phyloP scores from a whole-genome alignment of 2,329 filamentous ascomycete species.

The Gnomoniopsis smithogilvyi region DNA sequence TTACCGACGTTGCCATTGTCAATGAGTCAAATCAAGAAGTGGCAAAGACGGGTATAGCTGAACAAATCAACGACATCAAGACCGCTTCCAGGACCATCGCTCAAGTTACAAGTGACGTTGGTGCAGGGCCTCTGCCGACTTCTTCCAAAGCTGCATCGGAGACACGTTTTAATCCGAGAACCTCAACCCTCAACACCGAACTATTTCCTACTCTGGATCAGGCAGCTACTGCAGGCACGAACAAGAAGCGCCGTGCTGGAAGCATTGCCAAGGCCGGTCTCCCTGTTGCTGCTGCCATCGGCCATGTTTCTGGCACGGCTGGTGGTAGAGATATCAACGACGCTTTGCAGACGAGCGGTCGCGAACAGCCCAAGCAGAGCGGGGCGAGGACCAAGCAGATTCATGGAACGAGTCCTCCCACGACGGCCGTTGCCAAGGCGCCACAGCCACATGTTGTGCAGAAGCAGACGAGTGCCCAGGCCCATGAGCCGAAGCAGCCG shows the following conservation, averaged over 20 bases:
- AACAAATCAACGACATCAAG: background rate
- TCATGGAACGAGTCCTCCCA: background rate
- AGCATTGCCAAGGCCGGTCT: constrained; percentile 1
- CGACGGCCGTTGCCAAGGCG: background rate
- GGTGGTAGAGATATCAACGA: background rate
- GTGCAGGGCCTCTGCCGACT: no score
- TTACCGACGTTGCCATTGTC: background rate
- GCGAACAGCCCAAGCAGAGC: background rate
- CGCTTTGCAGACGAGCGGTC: background rate
- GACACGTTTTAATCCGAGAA: background rate
- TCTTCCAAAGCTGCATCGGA: background rate
- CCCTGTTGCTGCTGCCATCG: background rate
- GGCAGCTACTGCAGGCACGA: background rate
- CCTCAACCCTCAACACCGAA: background rate
- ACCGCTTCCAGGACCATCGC: background rate
- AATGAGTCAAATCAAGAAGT: no score
- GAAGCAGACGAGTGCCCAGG: background rate
- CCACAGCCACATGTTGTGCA: background rate
- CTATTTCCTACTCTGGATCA: constrained; percentile 9
- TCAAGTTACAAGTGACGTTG: no score
- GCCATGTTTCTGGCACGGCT: background rate
- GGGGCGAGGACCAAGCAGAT: background rate
- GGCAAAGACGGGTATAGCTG: background rate
- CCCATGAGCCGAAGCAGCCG: background rate
- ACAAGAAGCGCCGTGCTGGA: constrained; percentile 3